Percentiles rank a stretch among this genome's conserved stretches.
Conservation (phyloP, 345 rosid genomes). For the Rhizophora mangle region DNA sequence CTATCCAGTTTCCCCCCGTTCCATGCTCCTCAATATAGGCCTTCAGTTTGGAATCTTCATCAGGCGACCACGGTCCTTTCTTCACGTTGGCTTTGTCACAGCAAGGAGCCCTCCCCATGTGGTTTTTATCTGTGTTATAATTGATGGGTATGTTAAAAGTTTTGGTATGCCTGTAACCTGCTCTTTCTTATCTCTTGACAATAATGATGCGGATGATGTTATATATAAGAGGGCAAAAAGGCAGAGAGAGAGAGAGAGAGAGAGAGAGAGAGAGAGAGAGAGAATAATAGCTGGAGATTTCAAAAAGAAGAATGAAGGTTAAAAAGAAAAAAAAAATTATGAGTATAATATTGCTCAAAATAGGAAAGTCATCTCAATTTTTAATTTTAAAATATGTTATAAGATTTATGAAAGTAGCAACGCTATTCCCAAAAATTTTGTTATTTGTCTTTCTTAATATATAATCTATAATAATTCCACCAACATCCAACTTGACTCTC, state of each 20-base stretch:
- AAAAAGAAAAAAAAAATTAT: constrained; percentile 23
- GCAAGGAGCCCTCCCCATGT: constrained; percentile 35
- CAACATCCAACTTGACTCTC: neutral
- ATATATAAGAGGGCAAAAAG: constrained; percentile 3
- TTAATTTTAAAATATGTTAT: too few relatives aligned
- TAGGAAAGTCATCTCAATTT: constrained; percentile 22
- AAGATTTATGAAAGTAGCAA: too few relatives aligned
- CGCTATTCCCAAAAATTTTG: constrained; percentile 15
- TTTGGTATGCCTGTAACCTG: constrained; percentile 9
- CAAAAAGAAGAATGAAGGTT: constrained; percentile 32
- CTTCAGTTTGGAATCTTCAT: constrained; percentile 50
- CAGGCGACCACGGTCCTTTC: constrained; percentile 34
- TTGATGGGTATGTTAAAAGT: neutral
- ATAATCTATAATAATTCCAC: constrained; percentile 13
- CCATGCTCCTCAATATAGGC: constrained; percentile 62
- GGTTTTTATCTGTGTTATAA: neutral
- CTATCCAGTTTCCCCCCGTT: constrained; percentile 44
- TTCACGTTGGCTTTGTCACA: constrained; percentile 33
- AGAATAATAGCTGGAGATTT: constrained; percentile 61
- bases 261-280: constrained; percentile 21
- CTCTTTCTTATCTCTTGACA: constrained; percentile 5
- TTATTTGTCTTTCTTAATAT: constrained; percentile 25
- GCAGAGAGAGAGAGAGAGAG: constrained; percentile 19
- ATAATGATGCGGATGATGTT: constrained; percentile 32
- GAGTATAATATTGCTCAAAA: constrained; percentile 34